Evolutionary conservation across 495 filamentous ascomycete genomes (phyloP).

Genomic region (Penicillium subrubescens): DNA sequence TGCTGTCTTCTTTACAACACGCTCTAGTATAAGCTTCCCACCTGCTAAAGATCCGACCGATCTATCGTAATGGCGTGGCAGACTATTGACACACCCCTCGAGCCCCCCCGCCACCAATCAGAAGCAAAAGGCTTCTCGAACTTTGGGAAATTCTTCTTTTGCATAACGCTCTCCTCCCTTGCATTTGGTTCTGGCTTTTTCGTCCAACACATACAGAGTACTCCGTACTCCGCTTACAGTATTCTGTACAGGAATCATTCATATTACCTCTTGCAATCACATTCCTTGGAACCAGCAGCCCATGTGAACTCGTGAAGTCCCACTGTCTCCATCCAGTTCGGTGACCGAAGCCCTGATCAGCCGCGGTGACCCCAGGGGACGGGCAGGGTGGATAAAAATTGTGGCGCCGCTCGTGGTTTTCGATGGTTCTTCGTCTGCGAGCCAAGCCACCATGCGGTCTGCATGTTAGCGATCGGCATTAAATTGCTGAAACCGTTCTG

Average conservation of each 20-base stretch:
- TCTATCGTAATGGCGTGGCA: neutral
- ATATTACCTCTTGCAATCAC: neutral
- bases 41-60: neutral
- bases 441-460: slow-evolving; percentile 23
- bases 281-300: neutral
- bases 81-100: neutral
- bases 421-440: slow-evolving; percentile 20
- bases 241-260: neutral
- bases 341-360: neutral
- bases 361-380: neutral
- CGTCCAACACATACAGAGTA: neutral
- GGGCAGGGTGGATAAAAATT: neutral
- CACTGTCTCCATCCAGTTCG: neutral
- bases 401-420: slow-evolving; percentile 3
- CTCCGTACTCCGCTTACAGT: neutral
- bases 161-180: neutral
- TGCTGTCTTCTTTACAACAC: neutral
- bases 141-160: neutral
- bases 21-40: neutral
- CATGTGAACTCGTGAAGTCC: neutral
- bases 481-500: slow-evolving; percentile 24
- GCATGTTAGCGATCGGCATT: slow-evolving; percentile 25
- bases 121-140: neutral
- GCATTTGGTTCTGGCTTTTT: neutral
- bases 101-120: neutral